A percentile compares a stretch with the other conserved stretches of the same genome.
Conservation (phyloP, 768 basidiomycete genomes). For the Porpolomopsis calyptriformis region DNA sequence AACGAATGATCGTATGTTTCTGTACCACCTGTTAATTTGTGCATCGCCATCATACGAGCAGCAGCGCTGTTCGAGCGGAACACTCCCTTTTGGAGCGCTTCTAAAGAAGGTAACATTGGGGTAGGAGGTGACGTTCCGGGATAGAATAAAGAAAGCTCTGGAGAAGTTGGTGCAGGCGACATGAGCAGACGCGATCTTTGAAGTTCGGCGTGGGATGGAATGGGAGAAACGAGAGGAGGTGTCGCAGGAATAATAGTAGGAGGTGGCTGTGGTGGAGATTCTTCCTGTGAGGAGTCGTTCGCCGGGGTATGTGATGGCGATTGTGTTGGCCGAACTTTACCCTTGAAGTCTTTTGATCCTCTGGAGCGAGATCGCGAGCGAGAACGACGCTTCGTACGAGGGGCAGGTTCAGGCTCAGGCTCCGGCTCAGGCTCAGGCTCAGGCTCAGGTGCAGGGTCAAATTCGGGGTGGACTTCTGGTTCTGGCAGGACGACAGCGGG, state of each 20-base stretch:
- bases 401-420: conserved; percentile 33
- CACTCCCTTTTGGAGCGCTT: conserved; percentile 67
- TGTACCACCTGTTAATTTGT: conserved; percentile 71
- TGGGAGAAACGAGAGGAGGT: conserved; percentile 33
- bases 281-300: conserved; percentile 68
- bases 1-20: conserved; percentile 45
- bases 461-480: conserved; percentile 13
- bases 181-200: conserved; percentile 34
- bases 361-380: conserved; percentile 74
- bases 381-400: conserved; percentile 53
- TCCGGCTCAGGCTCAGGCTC: conserved; percentile 28
- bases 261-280: conserved; percentile 31
- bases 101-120: conserved; percentile 63
- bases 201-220: conserved; percentile 49
- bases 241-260: conserved; percentile 23
- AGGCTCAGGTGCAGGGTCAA: conserved; percentile 14
- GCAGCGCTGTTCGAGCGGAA: conserved; percentile 90
- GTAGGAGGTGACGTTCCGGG: conserved; percentile 58
- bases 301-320: conserved; percentile 22
- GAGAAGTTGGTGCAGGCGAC: conserved; percentile 43
- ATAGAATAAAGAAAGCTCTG: conserved; percentile 48
- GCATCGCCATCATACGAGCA: conserved; percentile 62
- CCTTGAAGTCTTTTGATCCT: conserved; percentile 65
- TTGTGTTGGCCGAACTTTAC: conserved; percentile 38
- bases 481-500: conserved; percentile 4